Percentiles rank a stretch among this genome's conserved stretches.
Conservation (phyloP, 768 basidiomycete species). For the Tricholoma terreum region DNA sequence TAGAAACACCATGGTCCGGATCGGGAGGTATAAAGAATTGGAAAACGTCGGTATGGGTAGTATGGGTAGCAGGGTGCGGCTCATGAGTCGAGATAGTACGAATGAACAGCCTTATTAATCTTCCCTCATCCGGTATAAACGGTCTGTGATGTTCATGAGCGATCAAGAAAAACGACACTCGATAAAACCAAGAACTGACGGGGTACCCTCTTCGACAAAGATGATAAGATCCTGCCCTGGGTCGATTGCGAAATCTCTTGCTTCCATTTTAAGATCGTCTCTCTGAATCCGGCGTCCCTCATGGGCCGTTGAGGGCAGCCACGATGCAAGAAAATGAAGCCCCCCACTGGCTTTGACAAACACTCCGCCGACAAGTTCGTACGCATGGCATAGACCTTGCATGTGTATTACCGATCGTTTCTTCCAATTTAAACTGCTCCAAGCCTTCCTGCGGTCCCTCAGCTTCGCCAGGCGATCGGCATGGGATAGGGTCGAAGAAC, state of each 20-base stretch:
- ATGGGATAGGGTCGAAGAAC: slow-evolving; percentile 6
- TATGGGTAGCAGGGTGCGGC: slow-evolving; percentile 40
- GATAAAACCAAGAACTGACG: slow-evolving; percentile 9
- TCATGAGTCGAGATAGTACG: slow-evolving; percentile 41
- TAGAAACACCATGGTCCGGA: slow-evolving; percentile 18
- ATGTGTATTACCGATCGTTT: slow-evolving; percentile 7
- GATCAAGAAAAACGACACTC: not conserved
- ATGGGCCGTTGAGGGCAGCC: slow-evolving; percentile 24
- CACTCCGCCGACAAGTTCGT: slow-evolving; percentile 59
- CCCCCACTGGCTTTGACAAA: slow-evolving; percentile 43
- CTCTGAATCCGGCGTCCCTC: slow-evolving; percentile 18
- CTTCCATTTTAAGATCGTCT: slow-evolving; percentile 36
- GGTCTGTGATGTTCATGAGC: slow-evolving; percentile 4
- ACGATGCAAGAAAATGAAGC: slow-evolving; percentile 16
- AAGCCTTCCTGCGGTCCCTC: slow-evolving; percentile 19
- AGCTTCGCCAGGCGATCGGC: slow-evolving; percentile 19
- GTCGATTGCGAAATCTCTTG: slow-evolving; percentile 63
- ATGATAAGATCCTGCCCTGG: slow-evolving; percentile 60
- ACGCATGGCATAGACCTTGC: slow-evolving; percentile 34
- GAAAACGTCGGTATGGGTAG: slow-evolving; percentile 29
- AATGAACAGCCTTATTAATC: slow-evolving; percentile 32
- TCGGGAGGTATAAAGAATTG: slow-evolving; percentile 21
- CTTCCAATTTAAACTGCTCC: slow-evolving; percentile 23
- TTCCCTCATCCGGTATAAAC: slow-evolving; percentile 3
- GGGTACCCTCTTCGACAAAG: slow-evolving; percentile 18